Evolutionary conservation across 2,329 filamentous ascomycete genomes (phyloP).

Genomic region (Ophiostoma novo-ulmi): DNA sequence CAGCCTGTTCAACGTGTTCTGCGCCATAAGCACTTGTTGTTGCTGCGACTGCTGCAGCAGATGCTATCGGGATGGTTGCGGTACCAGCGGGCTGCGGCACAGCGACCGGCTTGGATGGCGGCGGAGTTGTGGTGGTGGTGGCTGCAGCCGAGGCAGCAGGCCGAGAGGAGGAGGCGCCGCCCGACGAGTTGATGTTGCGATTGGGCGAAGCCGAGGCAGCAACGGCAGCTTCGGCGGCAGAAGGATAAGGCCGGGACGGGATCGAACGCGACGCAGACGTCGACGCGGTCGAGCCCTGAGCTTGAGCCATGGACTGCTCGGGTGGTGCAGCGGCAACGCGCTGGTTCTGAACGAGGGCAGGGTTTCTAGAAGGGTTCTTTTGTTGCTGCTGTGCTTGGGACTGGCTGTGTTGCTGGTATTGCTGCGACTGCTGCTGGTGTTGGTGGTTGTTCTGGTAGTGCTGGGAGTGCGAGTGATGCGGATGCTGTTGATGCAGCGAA

Average conservation of each 20-base stretch:
- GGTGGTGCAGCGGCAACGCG: conserved; percentile 55
- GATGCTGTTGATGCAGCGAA: conserved; percentile 29
- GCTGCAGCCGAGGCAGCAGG: conserved; percentile 31
- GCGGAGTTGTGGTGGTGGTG: conserved; percentile 27
- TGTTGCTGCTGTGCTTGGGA: conserved; percentile 29
- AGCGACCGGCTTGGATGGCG: conserved; percentile 50
- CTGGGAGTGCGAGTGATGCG: conserved; percentile 25
- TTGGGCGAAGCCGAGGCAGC: conserved; percentile 26
- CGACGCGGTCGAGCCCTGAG: conserved; percentile 48
- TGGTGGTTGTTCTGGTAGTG: conserved; percentile 29
- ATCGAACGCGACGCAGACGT: conserved; percentile 30
- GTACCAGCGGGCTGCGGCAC: conserved; percentile 39
- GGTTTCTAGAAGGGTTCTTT: conserved; percentile 37
- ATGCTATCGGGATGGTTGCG: conserved; percentile 7
- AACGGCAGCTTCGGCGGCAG: conserved; percentile 23
- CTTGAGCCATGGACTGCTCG: conserved; percentile 57
- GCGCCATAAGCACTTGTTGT: conserved; percentile 27
- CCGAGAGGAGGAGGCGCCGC: conserved; percentile 28
- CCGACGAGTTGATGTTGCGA: conserved; percentile 1
- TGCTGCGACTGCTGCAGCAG: conserved; percentile 17
- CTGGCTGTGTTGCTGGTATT: conserved; percentile 28
- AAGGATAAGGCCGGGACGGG: conserved; percentile 27
- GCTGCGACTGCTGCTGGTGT: conserved; percentile 27
- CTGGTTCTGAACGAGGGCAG: conserved; percentile 52
- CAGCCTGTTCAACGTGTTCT: not conserved